Base-by-base conservation (phyloP, 148 eudicot genomes). In the Gaultheria prostrata region DNA sequence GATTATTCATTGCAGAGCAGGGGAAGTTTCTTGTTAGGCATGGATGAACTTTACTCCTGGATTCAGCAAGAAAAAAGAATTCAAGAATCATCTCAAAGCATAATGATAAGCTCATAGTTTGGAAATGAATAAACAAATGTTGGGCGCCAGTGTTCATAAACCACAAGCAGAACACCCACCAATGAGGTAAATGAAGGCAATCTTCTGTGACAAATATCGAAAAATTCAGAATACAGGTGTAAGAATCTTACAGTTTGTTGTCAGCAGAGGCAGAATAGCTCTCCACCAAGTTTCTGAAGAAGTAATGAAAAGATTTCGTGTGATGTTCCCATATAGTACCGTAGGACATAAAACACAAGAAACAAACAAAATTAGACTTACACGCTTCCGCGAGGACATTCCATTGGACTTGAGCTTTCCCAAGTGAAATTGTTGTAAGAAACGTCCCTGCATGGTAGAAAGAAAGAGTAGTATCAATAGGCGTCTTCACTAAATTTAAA, bases 251-350 rank as follows among this genome's bases (percentile, higher is more conserved):
- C 93, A 71, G 4, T 79, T 85, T 85, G 72, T 79, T 85, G 54
- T 81, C 74, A 7, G 82, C 77, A 24, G 88, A 81, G 51, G 90
- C 74, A 43, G 93, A 87, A 69, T 82, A 89, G 88, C 90, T 91
- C 88, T 91, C 93, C 76, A 91, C 91, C 81, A 91, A 77, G 85
- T 91, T 91, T 84, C 93, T 91, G 90, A 30, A 80, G 48, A 67
- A 83, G 77, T 35, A 13, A 74, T 8, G 15, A 76, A 84, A 45
- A 71, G 3, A 28, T 33, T 82, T 83, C 32, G 35, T 57, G 79
- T 77, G 70, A 74, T 17, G 13, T 14, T 51, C 69, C 33, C 30
- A 35, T 43, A 76, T 48, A 53, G 84, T 35, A 8, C 30, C 35
- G 12, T n/a, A n/a, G 30, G 30, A 49, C 67, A 50, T 14, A 65